Base-by-base conservation (phyloP, 495 filamentous ascomycete genomes). In the Trichoderma reesei region DNA sequence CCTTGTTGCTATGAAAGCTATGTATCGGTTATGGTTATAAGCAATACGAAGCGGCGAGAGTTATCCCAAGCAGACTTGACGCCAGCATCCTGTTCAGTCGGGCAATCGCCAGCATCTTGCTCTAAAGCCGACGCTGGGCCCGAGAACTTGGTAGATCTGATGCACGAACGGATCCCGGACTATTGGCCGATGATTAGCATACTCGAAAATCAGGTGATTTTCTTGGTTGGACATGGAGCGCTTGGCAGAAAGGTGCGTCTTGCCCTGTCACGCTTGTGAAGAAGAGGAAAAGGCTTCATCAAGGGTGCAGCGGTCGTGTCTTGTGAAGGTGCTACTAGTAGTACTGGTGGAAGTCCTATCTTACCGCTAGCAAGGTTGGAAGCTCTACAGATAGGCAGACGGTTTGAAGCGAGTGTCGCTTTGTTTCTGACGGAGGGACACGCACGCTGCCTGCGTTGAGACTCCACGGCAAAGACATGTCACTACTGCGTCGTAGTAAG, bases 61-160 rank as follows among this genome's bases (percentile, higher is more conserved):
- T 3, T 18, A 48, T 48, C 16, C 44, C 44, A 18, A 8, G 18
- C 9, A 16, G 44, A 48, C 7, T 48, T 8, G n/a, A n/a, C 13
- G 20, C 8, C 1, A 33, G 48, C 13, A 13, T 33, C 20, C 51
- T 26, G 26, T 48, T 56, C 26, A 26, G 31, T 56, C 51, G 51
- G 51, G 51, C 51, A 56, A 56, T 56, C 34, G 51, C 34, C 51
- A 56, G 51, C 51, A 56, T 56, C 51, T 56, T 56, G 51, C 51
- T 56, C 34, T 56, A 56, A 56, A 31, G 51, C 51, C 51, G 51
- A 33, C 51, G 7, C 18, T 56, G 20, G 51, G 10, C 51, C 51
- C 51, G 26, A 33, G 51, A 56, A 34, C 34, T 56, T 56, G 51
- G 51, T 34, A 33, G 26, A 56, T 56, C 51, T 34, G 31, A 34